phyloP scores from a whole-genome alignment of 257 asterid genomes.

The Misopates orontium region DNA sequence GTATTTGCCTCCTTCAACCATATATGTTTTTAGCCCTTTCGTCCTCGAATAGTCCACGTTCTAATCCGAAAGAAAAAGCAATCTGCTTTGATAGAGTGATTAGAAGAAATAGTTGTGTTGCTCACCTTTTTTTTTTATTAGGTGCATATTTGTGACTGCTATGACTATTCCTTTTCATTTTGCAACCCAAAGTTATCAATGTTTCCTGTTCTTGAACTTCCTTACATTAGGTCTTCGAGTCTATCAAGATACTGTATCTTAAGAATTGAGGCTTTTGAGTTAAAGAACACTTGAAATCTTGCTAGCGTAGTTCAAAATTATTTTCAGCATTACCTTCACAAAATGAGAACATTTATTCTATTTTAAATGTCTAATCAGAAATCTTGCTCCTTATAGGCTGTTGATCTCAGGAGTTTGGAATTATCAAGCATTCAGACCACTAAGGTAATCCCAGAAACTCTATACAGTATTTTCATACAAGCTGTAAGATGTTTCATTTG shows the following conservation, averaged over 20 bases:
- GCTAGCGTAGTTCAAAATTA: background rate
- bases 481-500: constrained; percentile 1
- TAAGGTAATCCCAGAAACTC: constrained; percentile 44
- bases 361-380: constrained; percentile 19
- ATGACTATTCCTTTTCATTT: background rate
- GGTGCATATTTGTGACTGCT: background rate
- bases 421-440: constrained; percentile 36
- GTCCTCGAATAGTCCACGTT: background rate
- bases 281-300: background rate
- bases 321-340: background rate
- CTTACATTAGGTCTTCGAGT: background rate
- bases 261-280: background rate
- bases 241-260: background rate
- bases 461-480: constrained; percentile 13
- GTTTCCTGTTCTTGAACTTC: background rate
- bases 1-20: background rate
- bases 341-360: constrained; percentile 1
- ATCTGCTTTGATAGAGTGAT: background rate
- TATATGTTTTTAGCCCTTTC: background rate
- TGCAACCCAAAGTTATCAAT: background rate
- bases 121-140: background rate
- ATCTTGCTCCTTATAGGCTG: constrained; percentile 61
- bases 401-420: constrained; percentile 64
- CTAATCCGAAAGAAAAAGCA: too few relatives aligned
- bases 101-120: background rate